Percentiles rank a stretch among this genome's conserved stretches.
Evolutionary conservation across 1,139 yeast genomes (phyloP).

Genomic region (Lodderomyces theae): DNA sequence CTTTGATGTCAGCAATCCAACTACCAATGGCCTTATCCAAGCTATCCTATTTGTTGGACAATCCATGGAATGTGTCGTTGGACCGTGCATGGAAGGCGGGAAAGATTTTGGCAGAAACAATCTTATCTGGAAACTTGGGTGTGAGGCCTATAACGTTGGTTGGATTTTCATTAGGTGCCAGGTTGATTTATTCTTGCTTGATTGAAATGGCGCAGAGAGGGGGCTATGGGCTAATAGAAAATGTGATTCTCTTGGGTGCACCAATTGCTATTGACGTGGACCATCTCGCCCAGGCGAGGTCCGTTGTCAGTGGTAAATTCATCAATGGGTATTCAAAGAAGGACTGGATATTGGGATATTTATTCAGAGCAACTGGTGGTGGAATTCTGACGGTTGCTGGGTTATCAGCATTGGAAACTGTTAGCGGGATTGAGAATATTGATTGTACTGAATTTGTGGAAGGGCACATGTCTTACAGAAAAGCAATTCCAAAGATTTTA

Average conservation of each 20-base stretch:
- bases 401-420: conserved; percentile 65
- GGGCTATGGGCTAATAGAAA: conserved; percentile 85
- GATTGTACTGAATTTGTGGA: conserved; percentile 86
- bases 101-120: conserved; percentile 82
- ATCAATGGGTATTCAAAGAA: conserved; percentile 87
- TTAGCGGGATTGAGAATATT: conserved; percentile 71
- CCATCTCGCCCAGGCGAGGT: conserved; percentile 73
- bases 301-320: conserved; percentile 88
- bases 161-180: conserved; percentile 92
- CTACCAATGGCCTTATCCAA: conserved; percentile 90
- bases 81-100: conserved; percentile 99
- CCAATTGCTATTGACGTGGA: conserved; percentile 81
- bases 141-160: conserved; percentile 89
- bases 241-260: conserved; percentile 84
- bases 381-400: conserved; percentile 92
- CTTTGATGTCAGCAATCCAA: conserved; percentile 94
- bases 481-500: conserved; percentile 81
- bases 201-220: conserved; percentile 83
- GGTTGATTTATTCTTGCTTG: conserved; percentile 88
- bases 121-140: conserved; percentile 84
- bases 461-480: conserved; percentile 97
- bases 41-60: conserved; percentile 83
- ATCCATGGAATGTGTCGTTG: conserved; percentile 96
- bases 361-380: conserved; percentile 94
- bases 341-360: conserved; percentile 95